Evolutionary conservation across 2,329 filamentous ascomycete genomes (phyloP).

Genomic region (Microsporum audouinii): DNA sequence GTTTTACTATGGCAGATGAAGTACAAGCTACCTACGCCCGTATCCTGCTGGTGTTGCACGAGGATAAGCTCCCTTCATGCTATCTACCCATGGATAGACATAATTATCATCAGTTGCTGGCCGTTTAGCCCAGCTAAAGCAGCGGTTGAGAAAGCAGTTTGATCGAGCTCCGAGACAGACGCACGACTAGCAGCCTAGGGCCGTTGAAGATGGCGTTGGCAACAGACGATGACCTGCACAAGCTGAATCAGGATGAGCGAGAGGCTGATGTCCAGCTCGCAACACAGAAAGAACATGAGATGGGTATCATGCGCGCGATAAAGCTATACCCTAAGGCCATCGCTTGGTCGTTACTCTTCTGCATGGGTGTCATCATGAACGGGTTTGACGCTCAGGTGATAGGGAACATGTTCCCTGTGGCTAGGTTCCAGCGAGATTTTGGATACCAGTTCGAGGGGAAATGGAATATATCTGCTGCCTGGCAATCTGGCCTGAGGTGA

Average conservation of each 20-base stretch:
- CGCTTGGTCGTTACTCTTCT: slow-evolving; percentile 26
- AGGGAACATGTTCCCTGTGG: slow-evolving; percentile 50
- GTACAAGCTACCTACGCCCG: too few species aligned
- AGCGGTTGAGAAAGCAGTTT: too few species aligned
- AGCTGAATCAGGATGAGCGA: slow-evolving; percentile 4
- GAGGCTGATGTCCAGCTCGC: slow-evolving; percentile 1
- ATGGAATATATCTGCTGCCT: slow-evolving; percentile 37
- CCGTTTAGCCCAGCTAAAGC: too few species aligned
- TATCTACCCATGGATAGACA: too few species aligned
- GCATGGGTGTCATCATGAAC: slow-evolving; percentile 24
- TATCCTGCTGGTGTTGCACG: too few species aligned
- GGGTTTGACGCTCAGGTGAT: slow-evolving; percentile 56
- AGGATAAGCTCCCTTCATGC: too few species aligned
- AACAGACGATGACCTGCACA: neutral
- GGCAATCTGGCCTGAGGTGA: slow-evolving; percentile 26
- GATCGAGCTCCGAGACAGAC: neutral
- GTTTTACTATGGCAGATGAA: too few species aligned
- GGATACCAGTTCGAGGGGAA: slow-evolving; percentile 40
- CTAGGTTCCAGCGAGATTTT: slow-evolving; percentile 47
- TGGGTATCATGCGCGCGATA: slow-evolving; percentile 18
- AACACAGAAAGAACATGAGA: slow-evolving; percentile 5
- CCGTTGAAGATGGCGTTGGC: neutral
- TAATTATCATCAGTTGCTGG: too few species aligned
- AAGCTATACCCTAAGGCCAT: slow-evolving; percentile 37
- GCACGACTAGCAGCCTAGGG: neutral